Base-by-base conservation (phyloP, 257 asterid species). In the Ballota nigra region DNA sequence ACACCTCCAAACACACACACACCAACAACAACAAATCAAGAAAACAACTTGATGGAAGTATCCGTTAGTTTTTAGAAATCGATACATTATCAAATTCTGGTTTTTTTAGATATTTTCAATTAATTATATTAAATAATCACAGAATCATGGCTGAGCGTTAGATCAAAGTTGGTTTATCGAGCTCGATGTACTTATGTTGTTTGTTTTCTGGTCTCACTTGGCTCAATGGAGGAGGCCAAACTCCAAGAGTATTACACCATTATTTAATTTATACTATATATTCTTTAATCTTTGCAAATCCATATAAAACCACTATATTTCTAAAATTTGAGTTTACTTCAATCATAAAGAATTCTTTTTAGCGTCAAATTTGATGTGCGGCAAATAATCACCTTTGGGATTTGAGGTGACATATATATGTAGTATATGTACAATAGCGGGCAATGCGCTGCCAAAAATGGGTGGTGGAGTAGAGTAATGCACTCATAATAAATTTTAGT, bases 221-320 rank as follows among this genome's bases (percentile, higher is more conserved):
- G 88, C 90, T 84, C 92, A 78, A 84, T 81, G 85, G 74, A 9
- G 82, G 63, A 12, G 82, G 63, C 76, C 89, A 57, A 82, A 81
- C 65, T 77, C 82, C 89, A 70, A 87, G 73, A 78, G 45, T 63
- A 63, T 6, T 26, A 8, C 31, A 47, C 11, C 6, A 53, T 63
- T 52, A 31, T 60, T 68, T 41, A 10, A 33, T 33, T 33, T 33
- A 33, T 33, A 4, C 6, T n/a, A 18, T 20, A 18, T 43, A 9
- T 68, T 11, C 3, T 72, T 49, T 18, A 3, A 34, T 18, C 22
- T 12, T 72, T 61, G 28, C 59, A 45, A 77, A 70, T 70, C 73
- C 73, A 64, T 64, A 63, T 56, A 22, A 49, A 63, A 63, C 45
- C 28, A 22, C 3, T n/a, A n/a, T 8, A n/a, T 28, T 71, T 43